Evolutionary conservation across 768 basidiomycete genomes (phyloP).

Genomic region (Lentinula edodes): DNA sequence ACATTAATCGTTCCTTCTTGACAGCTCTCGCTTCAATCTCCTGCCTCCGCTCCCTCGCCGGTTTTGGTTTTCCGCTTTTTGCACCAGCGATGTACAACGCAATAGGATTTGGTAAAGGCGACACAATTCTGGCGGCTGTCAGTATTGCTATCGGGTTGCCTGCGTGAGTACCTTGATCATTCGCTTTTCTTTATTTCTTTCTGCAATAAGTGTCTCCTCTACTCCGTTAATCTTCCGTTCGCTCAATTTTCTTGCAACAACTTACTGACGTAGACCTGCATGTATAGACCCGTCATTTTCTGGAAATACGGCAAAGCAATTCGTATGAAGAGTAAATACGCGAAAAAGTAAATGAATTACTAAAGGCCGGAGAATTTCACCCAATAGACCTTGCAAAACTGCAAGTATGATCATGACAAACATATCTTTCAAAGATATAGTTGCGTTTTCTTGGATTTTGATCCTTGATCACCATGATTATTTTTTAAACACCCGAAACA

Average conservation of each 20-base stretch:
- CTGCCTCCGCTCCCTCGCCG: constrained; percentile 57
- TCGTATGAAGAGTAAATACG: constrained; percentile 6
- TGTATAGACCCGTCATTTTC: constrained; percentile 1
- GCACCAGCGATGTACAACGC: constrained; percentile 61
- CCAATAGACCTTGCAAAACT: no score
- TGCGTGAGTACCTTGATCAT: constrained; percentile 20
- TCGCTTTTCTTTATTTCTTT: neutral
- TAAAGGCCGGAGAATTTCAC: no score
- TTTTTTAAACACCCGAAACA: no score
- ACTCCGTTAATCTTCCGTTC: neutral
- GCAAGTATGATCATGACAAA: no score
- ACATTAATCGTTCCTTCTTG: neutral
- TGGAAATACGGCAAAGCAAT: constrained; percentile 6
- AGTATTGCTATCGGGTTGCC: constrained; percentile 61
- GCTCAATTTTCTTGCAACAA: neutral
- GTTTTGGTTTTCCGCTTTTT: constrained; percentile 75
- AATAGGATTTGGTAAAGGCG: constrained; percentile 66
- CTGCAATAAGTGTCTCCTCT: neutral
- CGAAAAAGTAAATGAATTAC: neutral
- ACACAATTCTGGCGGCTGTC: constrained; percentile 56
- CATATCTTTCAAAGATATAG: no score
- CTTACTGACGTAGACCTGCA: neutral
- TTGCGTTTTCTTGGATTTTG: no score
- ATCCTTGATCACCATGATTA: no score
- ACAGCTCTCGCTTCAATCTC: constrained; percentile 39